These are phyloP conservation scores for Termitomyces sp. DNA, from an alignment of 768 basidiomycete species.

Conservation along the genomic window DNA sequence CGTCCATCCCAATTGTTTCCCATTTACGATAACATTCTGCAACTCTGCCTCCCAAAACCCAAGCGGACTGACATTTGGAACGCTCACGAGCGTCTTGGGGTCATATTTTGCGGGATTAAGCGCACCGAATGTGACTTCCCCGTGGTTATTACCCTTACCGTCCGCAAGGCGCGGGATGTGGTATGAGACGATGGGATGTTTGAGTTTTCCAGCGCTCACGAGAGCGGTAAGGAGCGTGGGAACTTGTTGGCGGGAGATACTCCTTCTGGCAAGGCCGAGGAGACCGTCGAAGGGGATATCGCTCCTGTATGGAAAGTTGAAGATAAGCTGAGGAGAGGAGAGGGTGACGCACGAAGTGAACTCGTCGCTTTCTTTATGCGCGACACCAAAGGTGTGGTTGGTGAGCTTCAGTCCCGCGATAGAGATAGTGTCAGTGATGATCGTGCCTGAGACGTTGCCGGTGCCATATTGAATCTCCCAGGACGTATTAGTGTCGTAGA, in stretches of 20 bases:
- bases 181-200: conserved; percentile 55
- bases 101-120: conserved; percentile 52
- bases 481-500: conserved; percentile 36
- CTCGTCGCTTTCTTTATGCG: conserved; percentile 44
- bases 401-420: conserved; percentile 53
- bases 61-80: conserved; percentile 41
- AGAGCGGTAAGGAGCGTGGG: conserved; percentile 57
- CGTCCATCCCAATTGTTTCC: conserved; percentile 31
- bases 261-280: conserved; percentile 37
- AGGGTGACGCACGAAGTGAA: conserved; percentile 35
- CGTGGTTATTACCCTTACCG: conserved; percentile 34
- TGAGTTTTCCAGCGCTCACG: conserved; percentile 40
- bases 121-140: conserved; percentile 61
- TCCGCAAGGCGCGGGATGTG: conserved; percentile 59
- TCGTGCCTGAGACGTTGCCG: conserved; percentile 52
- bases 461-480: conserved; percentile 51
- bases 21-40: conserved; percentile 43
- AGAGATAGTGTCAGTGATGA: conserved; percentile 51
- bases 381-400: conserved; percentile 59
- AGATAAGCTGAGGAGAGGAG: conserved; percentile 1
- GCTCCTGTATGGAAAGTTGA: conserved; percentile 12
- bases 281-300: conserved; percentile 50
- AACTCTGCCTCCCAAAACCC: conserved; percentile 54
- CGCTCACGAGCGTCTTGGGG: conserved; percentile 36
- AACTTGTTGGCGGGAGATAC: conserved; percentile 47